Percentiles rank a stretch among this genome's conserved stretches.
phyloP scores from a whole-genome alignment of 371 early-diverging fungal genomes.

The Syncephalastrum contaminatum region DNA sequence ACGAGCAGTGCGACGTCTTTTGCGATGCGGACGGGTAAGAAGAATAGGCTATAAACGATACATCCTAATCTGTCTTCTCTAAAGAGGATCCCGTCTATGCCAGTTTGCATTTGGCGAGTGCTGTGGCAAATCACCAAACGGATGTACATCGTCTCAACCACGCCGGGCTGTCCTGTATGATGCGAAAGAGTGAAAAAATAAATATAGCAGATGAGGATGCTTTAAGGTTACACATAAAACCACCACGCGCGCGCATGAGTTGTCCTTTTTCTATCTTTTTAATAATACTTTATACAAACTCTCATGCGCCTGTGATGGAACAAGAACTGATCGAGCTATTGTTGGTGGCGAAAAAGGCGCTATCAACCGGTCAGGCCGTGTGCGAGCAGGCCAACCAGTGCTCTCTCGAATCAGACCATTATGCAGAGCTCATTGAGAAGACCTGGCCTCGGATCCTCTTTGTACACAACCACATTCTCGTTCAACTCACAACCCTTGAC shows the following conservation, averaged over 20 bases:
- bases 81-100: constrained; percentile 15
- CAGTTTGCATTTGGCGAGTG: constrained; percentile 11
- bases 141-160: constrained; percentile 9
- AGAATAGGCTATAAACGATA: neutral
- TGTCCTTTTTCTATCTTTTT: constrained; percentile 1
- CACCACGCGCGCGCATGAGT: neutral
- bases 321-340: constrained; percentile 46
- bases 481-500: constrained; percentile 33
- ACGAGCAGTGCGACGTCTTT: constrained; percentile 11
- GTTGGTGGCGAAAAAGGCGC: constrained; percentile 40
- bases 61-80: neutral
- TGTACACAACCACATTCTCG: constrained; percentile 38
- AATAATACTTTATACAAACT: neutral
- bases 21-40: constrained; percentile 19
- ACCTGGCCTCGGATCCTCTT: constrained; percentile 42
- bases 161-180: neutral
- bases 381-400: constrained; percentile 41
- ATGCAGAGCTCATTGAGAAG: constrained; percentile 39
- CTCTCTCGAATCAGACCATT: constrained; percentile 30
- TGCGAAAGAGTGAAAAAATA: neutral
- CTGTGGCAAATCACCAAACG: constrained; percentile 10
- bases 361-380: constrained; percentile 37
- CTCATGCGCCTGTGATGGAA: constrained; percentile 26
- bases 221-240: neutral
- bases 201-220: neutral